Conservation (phyloP, 2,329 filamentous ascomycete species). For the Arthrocladium fulminans region DNA sequence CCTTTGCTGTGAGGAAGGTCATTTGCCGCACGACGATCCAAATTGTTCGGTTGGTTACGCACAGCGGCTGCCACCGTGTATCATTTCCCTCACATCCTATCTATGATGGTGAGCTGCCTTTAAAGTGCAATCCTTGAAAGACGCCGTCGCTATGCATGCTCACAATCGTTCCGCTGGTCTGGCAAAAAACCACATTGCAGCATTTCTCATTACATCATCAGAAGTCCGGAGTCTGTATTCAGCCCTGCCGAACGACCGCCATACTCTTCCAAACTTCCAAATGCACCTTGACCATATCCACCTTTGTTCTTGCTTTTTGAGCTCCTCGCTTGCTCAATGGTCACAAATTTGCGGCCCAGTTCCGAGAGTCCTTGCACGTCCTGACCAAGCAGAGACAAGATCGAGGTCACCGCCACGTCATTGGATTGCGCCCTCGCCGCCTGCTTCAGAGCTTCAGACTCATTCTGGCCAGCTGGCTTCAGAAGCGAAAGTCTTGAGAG, state of each 20-base stretch:
- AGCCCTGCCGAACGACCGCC: slow-evolving; percentile 14
- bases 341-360: slow-evolving; percentile 62
- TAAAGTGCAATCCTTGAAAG: no score
- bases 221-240: slow-evolving; percentile 7
- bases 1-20: no score
- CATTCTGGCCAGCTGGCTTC: slow-evolving; percentile 42
- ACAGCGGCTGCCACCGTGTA: no score
- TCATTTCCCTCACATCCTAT: no score
- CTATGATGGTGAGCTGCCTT: no score
- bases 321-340: slow-evolving; percentile 41
- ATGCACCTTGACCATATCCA: slow-evolving; percentile 7
- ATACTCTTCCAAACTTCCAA: slow-evolving; percentile 14
- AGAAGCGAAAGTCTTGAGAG: slow-evolving; percentile 75
- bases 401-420: slow-evolving; percentile 68
- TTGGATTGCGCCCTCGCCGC: slow-evolving; percentile 72
- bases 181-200: neutral
- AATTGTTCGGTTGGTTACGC: no score
- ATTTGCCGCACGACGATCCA: no score
- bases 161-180: neutral
- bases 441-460: slow-evolving; percentile 44
- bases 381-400: slow-evolving; percentile 67
- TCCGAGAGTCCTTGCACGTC: slow-evolving; percentile 63
- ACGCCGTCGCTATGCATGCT: slow-evolving; percentile 8
- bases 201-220: slow-evolving; percentile 4
- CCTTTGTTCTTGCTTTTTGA: slow-evolving; percentile 11